These are phyloP conservation scores for Kazachstania sp. DNA, from an alignment of 1,139 yeast genomes.

Conservation along the genomic window DNA sequence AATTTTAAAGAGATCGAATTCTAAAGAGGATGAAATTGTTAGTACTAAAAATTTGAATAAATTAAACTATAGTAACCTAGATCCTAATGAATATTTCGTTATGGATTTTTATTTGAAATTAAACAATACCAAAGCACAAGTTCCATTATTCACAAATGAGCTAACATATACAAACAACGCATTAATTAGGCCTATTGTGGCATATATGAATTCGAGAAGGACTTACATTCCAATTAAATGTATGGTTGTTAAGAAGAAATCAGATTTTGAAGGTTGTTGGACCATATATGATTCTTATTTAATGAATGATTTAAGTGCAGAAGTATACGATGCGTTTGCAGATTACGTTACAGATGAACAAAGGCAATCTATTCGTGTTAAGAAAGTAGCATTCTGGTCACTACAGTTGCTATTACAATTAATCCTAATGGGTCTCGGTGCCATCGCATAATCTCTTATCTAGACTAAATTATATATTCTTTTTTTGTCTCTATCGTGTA, in stretches of 20 bases:
- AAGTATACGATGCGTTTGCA: constrained; percentile 85
- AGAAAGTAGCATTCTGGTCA: constrained; percentile 90
- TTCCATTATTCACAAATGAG: constrained; percentile 79
- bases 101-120: constrained; percentile 64
- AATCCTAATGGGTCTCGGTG: constrained; percentile 71
- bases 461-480: not conserved
- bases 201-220: constrained; percentile 81
- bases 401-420: constrained; percentile 75
- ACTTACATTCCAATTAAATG: constrained; percentile 86
- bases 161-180: constrained; percentile 86
- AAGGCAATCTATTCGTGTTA: constrained; percentile 59
- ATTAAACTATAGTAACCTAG: constrained; percentile 33
- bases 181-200: constrained; percentile 86
- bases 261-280: constrained; percentile 94
- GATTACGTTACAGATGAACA: constrained; percentile 84
- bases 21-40: not conserved
- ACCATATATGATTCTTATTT: constrained; percentile 83
- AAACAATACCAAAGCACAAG: constrained; percentile 69
- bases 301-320: constrained; percentile 86
- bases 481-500: not conserved
- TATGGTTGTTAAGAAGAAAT: constrained; percentile 66
- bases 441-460: constrained; percentile 32
- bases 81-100: constrained; percentile 37
- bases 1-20: constrained; percentile 3
- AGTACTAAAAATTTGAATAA: constrained; percentile 27